These are phyloP conservation scores for Solanum stenotomum DNA, from an alignment of 257 asterid species.

Conservation along the genomic window DNA sequence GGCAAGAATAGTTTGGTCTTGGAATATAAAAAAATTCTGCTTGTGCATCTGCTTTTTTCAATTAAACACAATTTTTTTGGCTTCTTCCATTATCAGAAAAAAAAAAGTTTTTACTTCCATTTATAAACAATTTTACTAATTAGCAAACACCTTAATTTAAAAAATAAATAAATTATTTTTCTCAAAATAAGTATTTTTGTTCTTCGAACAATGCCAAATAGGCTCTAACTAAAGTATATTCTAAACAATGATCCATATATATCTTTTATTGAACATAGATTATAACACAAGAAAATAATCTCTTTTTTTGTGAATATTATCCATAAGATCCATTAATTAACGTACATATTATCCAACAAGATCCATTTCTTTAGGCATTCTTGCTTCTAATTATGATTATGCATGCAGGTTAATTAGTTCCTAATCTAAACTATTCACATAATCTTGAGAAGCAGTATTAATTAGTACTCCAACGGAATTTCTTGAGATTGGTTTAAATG, in stretches of 20 bases:
- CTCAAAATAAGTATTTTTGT: not conserved
- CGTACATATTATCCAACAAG: not conserved
- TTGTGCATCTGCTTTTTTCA: no score
- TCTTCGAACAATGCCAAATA: not conserved
- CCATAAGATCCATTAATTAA: not conserved
- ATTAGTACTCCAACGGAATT: not conserved
- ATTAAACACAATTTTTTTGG: not conserved
- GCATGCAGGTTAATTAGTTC: not conserved
- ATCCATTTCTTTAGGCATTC: not conserved
- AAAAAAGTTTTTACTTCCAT: not conserved
- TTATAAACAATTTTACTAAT: not conserved
- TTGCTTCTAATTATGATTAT: not conserved
- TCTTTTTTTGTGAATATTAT: not conserved
- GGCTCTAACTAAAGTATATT: not conserved
- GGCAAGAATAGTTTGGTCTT: not conserved
- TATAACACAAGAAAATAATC: not conserved
- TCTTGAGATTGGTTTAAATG: not conserved
- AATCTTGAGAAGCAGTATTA: not conserved
- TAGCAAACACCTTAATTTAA: not conserved
- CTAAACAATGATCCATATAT: not conserved
- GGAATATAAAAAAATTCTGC: no score
- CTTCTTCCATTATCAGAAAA: not conserved
- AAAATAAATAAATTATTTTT: no score
- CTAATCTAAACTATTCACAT: not conserved
- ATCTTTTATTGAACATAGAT: not conserved